Evolutionary conservation across 2,329 filamentous ascomycete species (phyloP).

Genomic region (Beauveria sp.): DNA sequence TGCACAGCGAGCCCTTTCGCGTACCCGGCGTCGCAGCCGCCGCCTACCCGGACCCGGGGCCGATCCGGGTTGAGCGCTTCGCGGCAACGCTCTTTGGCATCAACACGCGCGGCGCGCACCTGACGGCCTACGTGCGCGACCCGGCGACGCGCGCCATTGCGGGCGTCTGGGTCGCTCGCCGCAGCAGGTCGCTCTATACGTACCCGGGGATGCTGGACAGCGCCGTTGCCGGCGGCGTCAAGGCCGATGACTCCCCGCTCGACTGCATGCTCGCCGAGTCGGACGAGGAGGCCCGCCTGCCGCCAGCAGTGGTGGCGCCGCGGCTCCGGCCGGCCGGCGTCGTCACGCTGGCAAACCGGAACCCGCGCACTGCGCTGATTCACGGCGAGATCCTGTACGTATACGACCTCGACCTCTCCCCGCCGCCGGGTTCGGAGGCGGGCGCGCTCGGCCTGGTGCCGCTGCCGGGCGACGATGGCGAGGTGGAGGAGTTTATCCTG

Average conservation of each 20-base stretch:
- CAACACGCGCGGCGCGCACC: slow-evolving; percentile 56
- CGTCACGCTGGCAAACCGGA: slow-evolving; percentile 28
- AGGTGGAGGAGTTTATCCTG: slow-evolving; percentile 69
- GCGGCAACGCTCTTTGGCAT: slow-evolving; percentile 60
- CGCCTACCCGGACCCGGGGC: slow-evolving; percentile 16
- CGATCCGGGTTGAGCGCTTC: slow-evolving; percentile 48
- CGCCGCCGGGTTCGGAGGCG: slow-evolving; percentile 27
- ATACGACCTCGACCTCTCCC: slow-evolving; percentile 64
- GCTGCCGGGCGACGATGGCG: slow-evolving; percentile 59
- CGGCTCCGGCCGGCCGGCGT: slow-evolving; percentile 22
- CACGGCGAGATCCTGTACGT: slow-evolving; percentile 50
- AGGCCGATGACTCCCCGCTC: slow-evolving; percentile 56
- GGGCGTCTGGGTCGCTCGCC: slow-evolving; percentile 64
- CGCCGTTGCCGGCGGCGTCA: slow-evolving; percentile 70
- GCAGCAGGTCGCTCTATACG: slow-evolving; percentile 59
- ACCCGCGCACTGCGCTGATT: slow-evolving; percentile 19
- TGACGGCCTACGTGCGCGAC: slow-evolving; percentile 50
- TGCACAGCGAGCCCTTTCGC: slow-evolving; percentile 32
- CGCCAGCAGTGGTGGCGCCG: slow-evolving; percentile 19
- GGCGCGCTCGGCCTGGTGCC: slow-evolving; percentile 54
- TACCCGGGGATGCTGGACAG: slow-evolving; percentile 72
- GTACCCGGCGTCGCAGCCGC: slow-evolving; percentile 25
- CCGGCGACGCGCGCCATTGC: slow-evolving; percentile 29
- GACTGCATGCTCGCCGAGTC: slow-evolving; percentile 65
- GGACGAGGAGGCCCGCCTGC: slow-evolving; percentile 57